Percentiles rank a stretch among this genome's conserved stretches.
Evolutionary conservation across 73 alveolate species (phyloP).

Genomic region (Paramecium tetraurelia): DNA sequence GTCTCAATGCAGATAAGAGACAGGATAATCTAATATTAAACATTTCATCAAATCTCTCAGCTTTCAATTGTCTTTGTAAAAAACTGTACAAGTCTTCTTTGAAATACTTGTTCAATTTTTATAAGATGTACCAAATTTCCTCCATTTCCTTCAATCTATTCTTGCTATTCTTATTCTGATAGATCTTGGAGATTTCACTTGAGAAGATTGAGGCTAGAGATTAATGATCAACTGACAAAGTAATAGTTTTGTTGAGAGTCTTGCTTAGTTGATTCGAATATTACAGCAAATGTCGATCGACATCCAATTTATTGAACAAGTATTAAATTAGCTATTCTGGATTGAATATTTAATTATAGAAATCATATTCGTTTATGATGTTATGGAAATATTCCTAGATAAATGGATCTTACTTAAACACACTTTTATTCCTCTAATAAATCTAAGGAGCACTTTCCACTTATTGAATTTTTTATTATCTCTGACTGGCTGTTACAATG

Average conservation of each 20-base stretch:
- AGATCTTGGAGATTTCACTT: neutral
- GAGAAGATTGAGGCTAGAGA: neutral
- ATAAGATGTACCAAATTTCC: neutral
- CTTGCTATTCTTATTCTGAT: neutral
- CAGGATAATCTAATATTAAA: neutral
- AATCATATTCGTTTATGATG: neutral
- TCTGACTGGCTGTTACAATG: neutral
- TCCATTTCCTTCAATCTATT: neutral
- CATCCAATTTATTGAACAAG: neutral
- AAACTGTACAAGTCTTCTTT: neutral
- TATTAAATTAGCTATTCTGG: neutral
- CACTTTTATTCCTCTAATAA: neutral
- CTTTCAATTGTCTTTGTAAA: neutral
- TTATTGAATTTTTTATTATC: neutral
- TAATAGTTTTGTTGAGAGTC: neutral
- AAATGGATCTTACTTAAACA: neutral
- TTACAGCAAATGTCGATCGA: neutral
- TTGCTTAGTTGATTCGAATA: neutral
- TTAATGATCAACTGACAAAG: conserved; percentile 24
- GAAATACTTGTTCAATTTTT: neutral
- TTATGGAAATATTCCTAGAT: neutral
- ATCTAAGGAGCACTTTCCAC: neutral
- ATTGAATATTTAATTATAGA: neutral
- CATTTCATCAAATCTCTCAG: conserved; percentile 24
- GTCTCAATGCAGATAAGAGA: neutral